A percentile compares a stretch with the other conserved stretches of the same genome.
Evolutionary conservation across 2,329 filamentous ascomycete genomes (phyloP).

Genomic region (Neonectria ditissima): DNA sequence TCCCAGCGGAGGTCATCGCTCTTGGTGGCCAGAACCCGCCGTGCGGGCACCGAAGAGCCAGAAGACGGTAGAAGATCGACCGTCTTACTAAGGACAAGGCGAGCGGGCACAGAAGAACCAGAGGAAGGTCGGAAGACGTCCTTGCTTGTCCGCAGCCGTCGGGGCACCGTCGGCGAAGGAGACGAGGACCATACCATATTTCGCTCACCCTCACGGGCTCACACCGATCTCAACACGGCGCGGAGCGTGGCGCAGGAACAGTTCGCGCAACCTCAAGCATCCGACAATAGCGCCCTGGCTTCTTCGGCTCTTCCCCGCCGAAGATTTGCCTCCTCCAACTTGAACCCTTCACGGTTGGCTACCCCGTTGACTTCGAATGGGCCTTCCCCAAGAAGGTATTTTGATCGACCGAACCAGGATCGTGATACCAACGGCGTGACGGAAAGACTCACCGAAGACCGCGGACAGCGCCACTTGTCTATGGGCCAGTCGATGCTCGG

Average conservation of each 20-base stretch:
- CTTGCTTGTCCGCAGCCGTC: slow-evolving; percentile 58
- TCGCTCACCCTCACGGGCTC: slow-evolving; percentile 69
- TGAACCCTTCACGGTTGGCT: slow-evolving; percentile 59
- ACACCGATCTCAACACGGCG: slow-evolving; percentile 64
- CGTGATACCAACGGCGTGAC: slow-evolving; percentile 51
- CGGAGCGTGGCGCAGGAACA: slow-evolving; percentile 45
- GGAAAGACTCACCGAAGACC: slow-evolving; percentile 43
- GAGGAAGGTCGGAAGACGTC: slow-evolving; percentile 60
- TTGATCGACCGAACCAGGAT: slow-evolving; percentile 59
- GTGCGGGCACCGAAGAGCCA: slow-evolving; percentile 60
- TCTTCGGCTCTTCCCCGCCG: slow-evolving; percentile 61
- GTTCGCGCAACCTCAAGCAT: slow-evolving; percentile 40
- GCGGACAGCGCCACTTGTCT: slow-evolving; percentile 56
- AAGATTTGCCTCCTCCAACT: slow-evolving; percentile 62
- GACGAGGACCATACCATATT: slow-evolving; percentile 62
- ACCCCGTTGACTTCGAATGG: slow-evolving; percentile 53
- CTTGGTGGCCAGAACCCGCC: slow-evolving; percentile 57
- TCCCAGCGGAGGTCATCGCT: slow-evolving; percentile 64
- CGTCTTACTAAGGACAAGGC: slow-evolving; percentile 58
- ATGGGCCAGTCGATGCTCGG: slow-evolving; percentile 57
- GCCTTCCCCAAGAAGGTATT: slow-evolving; percentile 59
- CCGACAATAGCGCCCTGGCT: slow-evolving; percentile 23
- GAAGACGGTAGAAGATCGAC: slow-evolving; percentile 60
- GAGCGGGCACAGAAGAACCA: slow-evolving; percentile 61
- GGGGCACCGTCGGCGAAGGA: slow-evolving; percentile 60